A percentile compares a stretch with the other conserved stretches of the same genome.
Evolutionary conservation across 1,139 yeast species (phyloP).

Genomic region (Yamadazyma spencermartinsiae): DNA sequence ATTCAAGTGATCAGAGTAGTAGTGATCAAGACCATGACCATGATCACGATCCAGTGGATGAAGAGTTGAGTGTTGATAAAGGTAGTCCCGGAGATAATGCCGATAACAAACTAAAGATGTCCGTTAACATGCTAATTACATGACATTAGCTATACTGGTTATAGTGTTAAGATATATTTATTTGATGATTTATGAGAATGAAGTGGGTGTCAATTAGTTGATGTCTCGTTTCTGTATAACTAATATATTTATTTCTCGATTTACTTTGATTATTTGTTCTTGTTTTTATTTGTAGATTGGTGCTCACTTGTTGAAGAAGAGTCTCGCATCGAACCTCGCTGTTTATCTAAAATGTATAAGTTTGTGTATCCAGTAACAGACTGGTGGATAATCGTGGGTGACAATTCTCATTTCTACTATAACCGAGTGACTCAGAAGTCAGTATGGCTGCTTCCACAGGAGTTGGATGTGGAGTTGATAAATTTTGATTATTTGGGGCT

Average conservation of each 20-base stretch:
- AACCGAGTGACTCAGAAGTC: slow-evolving; percentile 7
- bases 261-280: not conserved
- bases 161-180: no score
- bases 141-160: slow-evolving; percentile 4
- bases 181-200: not conserved
- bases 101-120: slow-evolving; percentile 41
- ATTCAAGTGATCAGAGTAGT: slow-evolving; percentile 5
- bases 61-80: slow-evolving; percentile 2
- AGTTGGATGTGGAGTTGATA: slow-evolving; percentile 6
- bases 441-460: slow-evolving; percentile 15
- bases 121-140: slow-evolving; percentile 49
- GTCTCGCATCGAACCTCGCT: not conserved
- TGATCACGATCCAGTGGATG: slow-evolving; percentile 2
- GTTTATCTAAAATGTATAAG: slow-evolving; percentile 12
- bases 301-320: no score
- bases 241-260: not conserved
- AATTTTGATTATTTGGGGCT: slow-evolving; percentile 34
- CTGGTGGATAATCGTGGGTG: slow-evolving; percentile 16
- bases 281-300: not conserved
- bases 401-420: slow-evolving; percentile 14
- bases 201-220: no score
- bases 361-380: slow-evolving; percentile 12
- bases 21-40: not conserved
- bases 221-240: slow-evolving; percentile 6
- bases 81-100: slow-evolving; percentile 14